Conservation (phyloP, 2,329 filamentous ascomycete species). For the Colletotrichum tropicale region DNA sequence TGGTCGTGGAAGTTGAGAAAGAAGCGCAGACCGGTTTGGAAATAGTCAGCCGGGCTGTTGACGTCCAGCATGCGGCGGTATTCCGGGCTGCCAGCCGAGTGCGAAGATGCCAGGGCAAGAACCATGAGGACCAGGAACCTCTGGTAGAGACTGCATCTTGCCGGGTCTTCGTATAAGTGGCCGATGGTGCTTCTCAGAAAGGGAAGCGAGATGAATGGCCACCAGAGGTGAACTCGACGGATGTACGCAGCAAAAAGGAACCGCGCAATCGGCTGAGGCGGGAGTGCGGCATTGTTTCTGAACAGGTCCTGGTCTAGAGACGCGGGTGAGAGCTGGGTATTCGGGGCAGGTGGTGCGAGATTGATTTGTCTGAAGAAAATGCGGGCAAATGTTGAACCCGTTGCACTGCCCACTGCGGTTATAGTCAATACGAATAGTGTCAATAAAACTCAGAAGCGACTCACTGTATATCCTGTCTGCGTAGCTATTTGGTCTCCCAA, state of each 20-base stretch:
- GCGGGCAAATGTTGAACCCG: constrained; percentile 28
- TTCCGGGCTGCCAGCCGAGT: constrained; percentile 11
- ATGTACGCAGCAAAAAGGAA: constrained; percentile 24
- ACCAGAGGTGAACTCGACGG: constrained; percentile 27
- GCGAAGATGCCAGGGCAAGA: constrained; percentile 22
- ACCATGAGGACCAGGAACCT: constrained; percentile 23
- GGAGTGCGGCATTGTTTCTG: constrained; percentile 22
- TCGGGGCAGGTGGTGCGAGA: neutral
- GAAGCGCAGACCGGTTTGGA: constrained; percentile 24
- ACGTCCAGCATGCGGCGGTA: constrained; percentile 24
- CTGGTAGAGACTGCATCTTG: constrained; percentile 13
- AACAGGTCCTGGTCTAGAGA: neutral
- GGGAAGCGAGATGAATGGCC: constrained; percentile 28
- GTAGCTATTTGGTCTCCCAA: constrained; percentile 20
- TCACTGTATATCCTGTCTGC: constrained; percentile 25
- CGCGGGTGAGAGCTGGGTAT: neutral
- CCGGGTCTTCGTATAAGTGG: constrained; percentile 19
- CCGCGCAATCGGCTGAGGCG: constrained; percentile 21
- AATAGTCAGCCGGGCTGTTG: constrained; percentile 25
- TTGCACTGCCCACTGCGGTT: constrained; percentile 24
- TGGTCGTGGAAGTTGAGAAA: constrained; percentile 23
- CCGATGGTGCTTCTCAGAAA: constrained; percentile 16
- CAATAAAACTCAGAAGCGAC: neutral
- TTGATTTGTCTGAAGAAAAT: constrained; percentile 29
- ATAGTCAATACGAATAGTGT: neutral